A percentile compares a stretch with the other conserved stretches of the same genome.
Evolutionary conservation across 2,329 filamentous ascomycete genomes (phyloP).

Genomic region (Sporothrix luriei): DNA sequence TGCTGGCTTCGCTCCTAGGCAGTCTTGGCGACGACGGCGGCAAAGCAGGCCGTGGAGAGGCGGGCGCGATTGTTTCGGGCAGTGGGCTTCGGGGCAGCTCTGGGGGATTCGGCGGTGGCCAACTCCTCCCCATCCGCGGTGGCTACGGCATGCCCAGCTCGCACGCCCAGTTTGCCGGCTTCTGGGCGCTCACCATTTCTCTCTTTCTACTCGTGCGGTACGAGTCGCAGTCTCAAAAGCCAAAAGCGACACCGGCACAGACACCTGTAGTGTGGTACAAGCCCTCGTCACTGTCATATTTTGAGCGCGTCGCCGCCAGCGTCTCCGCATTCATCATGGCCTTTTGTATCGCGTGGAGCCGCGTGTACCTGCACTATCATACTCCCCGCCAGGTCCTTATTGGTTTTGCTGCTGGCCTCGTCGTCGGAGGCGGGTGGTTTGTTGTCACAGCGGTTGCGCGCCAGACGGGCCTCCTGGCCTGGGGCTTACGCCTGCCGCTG

Average conservation of each 20-base stretch:
- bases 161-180: constrained; percentile 92
- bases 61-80: neutral
- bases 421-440: constrained; percentile 80
- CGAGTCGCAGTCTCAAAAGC: constrained; percentile 49
- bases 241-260: constrained; percentile 17
- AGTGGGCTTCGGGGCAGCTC: neutral
- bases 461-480: constrained; percentile 68
- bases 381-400: constrained; percentile 84
- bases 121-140: constrained; percentile 29
- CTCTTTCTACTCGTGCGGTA: constrained; percentile 86
- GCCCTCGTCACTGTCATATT: constrained; percentile 43
- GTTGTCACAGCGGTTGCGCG: constrained; percentile 67
- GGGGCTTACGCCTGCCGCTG: constrained; percentile 68
- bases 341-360: constrained; percentile 72
- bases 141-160: constrained; percentile 97
- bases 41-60: neutral
- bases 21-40: neutral
- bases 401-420: constrained; percentile 69
- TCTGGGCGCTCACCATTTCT: constrained; percentile 81
- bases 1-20: constrained; percentile 27
- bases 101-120: constrained; percentile 2
- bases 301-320: constrained; percentile 60
- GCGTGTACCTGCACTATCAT: constrained; percentile 92
- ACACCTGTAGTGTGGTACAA: neutral
- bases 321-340: constrained; percentile 64